Percentiles rank a stretch among this genome's conserved stretches.
Conservation (phyloP, 1,284 basidiomycete genomes). For the Cutaneotrichosporon cyanovorans region DNA sequence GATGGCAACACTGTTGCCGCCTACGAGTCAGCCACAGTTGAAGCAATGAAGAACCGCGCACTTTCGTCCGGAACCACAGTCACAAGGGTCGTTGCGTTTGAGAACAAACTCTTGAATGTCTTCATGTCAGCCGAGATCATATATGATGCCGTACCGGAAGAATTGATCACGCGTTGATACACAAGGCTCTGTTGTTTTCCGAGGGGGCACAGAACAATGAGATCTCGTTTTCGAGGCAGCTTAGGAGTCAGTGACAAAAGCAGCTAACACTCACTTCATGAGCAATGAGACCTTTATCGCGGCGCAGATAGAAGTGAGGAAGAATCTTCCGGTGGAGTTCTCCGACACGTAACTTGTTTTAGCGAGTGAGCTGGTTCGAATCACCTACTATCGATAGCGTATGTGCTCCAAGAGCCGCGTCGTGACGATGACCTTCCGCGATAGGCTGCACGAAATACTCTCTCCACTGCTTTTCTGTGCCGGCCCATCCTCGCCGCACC, state of each 20-base stretch:
- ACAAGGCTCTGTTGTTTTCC: constrained; percentile 43
- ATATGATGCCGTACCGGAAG: no score
- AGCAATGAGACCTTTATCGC: constrained; percentile 48
- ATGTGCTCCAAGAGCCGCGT: constrained; percentile 40
- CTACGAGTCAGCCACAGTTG: constrained; percentile 17
- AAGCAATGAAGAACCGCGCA: constrained; percentile 6
- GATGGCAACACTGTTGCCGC: constrained; percentile 22
- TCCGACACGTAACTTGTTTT: constrained; percentile 6
- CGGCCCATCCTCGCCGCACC: constrained; percentile 40
- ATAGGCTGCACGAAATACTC: constrained; percentile 41
- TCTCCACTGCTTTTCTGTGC: constrained; percentile 41
- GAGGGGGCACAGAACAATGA: constrained; percentile 50
- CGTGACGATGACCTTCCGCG: constrained; percentile 43
- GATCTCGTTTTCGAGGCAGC: constrained; percentile 49
- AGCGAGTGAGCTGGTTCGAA: not conserved
- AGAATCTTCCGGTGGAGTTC: constrained; percentile 41
- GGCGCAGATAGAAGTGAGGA: constrained; percentile 48
- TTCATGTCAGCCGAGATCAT: no score
- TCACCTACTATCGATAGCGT: constrained; percentile 34
- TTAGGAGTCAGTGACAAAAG: constrained; percentile 14
- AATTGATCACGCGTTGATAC: constrained; percentile 42
- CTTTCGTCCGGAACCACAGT: constrained; percentile 32
- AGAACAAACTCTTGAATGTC: no score
- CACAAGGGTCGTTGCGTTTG: constrained; percentile 41
- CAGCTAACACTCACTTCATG: constrained; percentile 26